Evolutionary conservation across 2,329 filamentous ascomycete genomes (phyloP), one percentile per base, ranked within the genome.

Genomic region (Aspergillus udagawae): DNA sequence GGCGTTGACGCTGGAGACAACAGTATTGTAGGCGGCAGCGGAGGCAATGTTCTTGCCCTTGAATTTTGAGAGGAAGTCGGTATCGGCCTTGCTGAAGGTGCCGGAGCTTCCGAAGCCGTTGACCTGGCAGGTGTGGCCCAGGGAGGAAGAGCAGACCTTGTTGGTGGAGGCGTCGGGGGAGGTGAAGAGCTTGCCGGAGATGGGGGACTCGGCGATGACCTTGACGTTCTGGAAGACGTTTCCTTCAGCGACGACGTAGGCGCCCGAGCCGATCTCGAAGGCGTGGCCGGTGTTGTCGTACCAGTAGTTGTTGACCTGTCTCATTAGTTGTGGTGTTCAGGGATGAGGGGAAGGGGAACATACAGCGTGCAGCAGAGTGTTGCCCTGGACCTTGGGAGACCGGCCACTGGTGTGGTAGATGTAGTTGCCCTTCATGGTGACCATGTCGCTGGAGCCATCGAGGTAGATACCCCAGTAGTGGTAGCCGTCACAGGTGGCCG

Each of bases 401-500:
- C 84, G 82, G 56, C 83, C 84, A 12, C 77, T 80, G 51, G 80
- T 80, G 70, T 83, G 77, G 77, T 85, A 81, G 66, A 86, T 75
- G 74, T 85, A 85, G 78, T 86, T 86, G 62, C 77, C 77, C 75
- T 84, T 82, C 67, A 86, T 66, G 60, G 84, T 86, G 65, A 86
- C 75, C 59, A 80, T 65, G 66, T 86, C 84, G 67, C 72, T 77
- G 56, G 77, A 76, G n/a, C 84, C 84, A 44, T 77, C 79, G 51
- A 86, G 76, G 74, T 83, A 83, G 60, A 85, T 68, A 35, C 73
- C 78, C 83, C 83, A 86, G 78, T 86, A 85, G 73, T 85, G 82
- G 70, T 83, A 77, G 28, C 74, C 76, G 66, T 86, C 75, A 70
- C 84, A 86, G 48, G 78, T 82, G 4, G 84, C 79, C 6, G 82